Conservation (phyloP, 129 eudicot species). For the sunflower (Helianthus annuus) region DNA sequence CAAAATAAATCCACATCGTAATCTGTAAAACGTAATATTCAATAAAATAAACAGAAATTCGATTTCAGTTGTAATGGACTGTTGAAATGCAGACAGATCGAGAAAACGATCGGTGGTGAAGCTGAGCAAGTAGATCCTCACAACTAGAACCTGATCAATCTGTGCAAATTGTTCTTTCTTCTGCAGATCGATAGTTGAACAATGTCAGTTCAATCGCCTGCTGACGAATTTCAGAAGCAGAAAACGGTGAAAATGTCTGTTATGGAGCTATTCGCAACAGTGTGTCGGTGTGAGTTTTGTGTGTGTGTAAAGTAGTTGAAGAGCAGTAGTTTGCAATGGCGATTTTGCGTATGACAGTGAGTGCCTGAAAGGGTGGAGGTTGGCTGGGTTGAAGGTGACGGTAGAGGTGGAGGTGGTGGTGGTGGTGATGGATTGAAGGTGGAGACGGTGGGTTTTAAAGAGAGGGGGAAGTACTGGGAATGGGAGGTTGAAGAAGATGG, state of each 20-base stretch:
- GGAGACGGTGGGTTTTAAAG: no score
- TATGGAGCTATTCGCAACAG: not conserved
- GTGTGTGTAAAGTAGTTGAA: slow-evolving; percentile 1
- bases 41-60: not conserved
- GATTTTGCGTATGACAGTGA: slow-evolving; percentile 26
- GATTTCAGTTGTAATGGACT: not conserved
- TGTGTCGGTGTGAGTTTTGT: not conserved
- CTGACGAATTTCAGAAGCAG: not conserved
- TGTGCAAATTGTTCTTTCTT: not conserved
- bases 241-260: not conserved
- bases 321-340: slow-evolving; percentile 1
- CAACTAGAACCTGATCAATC: no score
- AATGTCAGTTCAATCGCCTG: not conserved
- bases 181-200: slow-evolving; percentile 25
- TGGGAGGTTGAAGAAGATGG: no score
- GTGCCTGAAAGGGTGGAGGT: slow-evolving; percentile 21
- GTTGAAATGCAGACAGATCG: slow-evolving; percentile 21
- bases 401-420: no score
- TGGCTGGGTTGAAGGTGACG: no score
- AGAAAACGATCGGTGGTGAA: slow-evolving; percentile 16
- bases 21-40: not conserved
- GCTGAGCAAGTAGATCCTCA: slow-evolving; percentile 19
- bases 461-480: no score
- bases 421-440: no score
- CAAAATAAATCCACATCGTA: slow-evolving; percentile 2